phyloP scores from a whole-genome alignment of 768 basidiomycete genomes.

The Mycena chlorophos region DNA sequence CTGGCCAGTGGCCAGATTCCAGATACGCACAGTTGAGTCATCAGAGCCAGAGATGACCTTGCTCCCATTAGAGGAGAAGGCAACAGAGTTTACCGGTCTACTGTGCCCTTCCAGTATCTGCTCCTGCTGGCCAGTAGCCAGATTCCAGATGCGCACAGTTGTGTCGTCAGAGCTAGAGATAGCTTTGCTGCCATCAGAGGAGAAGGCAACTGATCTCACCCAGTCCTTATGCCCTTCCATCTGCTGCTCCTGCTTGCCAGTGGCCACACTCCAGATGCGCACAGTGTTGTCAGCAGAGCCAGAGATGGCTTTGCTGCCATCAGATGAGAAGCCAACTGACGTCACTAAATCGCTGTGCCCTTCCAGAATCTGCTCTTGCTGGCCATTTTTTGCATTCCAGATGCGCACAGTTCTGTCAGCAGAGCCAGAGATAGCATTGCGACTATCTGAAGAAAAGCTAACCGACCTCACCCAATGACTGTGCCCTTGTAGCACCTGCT shows the following conservation, averaged over 20 bases:
- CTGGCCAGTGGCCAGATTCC: no score
- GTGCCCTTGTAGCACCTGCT: no score
- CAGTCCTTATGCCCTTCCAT: constrained; percentile 15
- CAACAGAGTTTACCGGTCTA: constrained; percentile 20
- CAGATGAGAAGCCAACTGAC: not conserved
- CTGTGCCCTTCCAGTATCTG: constrained; percentile 14
- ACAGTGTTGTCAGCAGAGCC: not conserved
- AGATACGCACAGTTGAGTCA: constrained; percentile 37
- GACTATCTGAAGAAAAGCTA: constrained; percentile 2
- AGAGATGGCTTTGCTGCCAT: not conserved
- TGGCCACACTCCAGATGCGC: constrained; percentile 20
- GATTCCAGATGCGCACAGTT: constrained; percentile 25
- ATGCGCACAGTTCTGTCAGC: constrained; percentile 33
- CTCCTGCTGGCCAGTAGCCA: constrained; percentile 4
- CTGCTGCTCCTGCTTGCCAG: constrained; percentile 11
- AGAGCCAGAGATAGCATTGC: constrained; percentile 25
- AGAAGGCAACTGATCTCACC: constrained; percentile 25
- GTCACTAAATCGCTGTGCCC: not conserved
- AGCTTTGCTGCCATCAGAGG: constrained; percentile 22
- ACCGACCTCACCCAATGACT: not conserved
- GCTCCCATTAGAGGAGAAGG: constrained; percentile 25
- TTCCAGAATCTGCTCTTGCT: not conserved
- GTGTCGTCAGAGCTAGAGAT: constrained; percentile 21
- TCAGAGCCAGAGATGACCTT: constrained; percentile 40
- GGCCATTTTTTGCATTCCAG: constrained; percentile 31